A percentile compares a stretch with the other conserved stretches of the same genome.
Conservation (phyloP, 805 yeast species). For the Schizosaccharomyces octosporus region DNA sequence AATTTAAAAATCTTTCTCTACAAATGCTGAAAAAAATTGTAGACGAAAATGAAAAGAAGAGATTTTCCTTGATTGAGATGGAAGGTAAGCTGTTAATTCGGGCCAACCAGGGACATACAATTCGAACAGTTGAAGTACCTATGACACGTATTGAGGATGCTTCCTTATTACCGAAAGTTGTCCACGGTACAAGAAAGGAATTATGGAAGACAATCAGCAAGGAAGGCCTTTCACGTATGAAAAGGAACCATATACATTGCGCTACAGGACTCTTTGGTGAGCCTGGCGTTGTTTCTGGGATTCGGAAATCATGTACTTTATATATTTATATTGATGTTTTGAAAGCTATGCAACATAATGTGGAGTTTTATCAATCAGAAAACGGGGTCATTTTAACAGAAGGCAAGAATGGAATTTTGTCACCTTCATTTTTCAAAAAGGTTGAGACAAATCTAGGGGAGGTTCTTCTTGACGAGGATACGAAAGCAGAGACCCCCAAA, state of each 20-base stretch:
- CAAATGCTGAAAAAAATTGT: slow-evolving; percentile 42
- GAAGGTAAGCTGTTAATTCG: slow-evolving; percentile 22
- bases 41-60: slow-evolving; percentile 35
- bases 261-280: slow-evolving; percentile 33
- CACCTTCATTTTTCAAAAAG: slow-evolving; percentile 20
- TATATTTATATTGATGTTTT: slow-evolving; percentile 37
- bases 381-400: slow-evolving; percentile 54
- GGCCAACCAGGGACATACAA: slow-evolving; percentile 84
- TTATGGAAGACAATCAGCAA: slow-evolving; percentile 26
- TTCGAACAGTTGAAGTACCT: slow-evolving; percentile 22
- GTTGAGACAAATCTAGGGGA: slow-evolving; percentile 15
- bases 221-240: slow-evolving; percentile 44
- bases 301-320: slow-evolving; percentile 33
- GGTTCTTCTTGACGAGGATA: background rate
- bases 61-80: slow-evolving; percentile 24
- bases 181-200: slow-evolving; percentile 53
- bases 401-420: slow-evolving; percentile 35
- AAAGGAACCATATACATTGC: slow-evolving; percentile 66
- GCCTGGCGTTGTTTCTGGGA: slow-evolving; percentile 39
- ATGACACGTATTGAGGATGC: slow-evolving; percentile 16
- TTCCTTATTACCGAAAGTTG: slow-evolving; percentile 27
- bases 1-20: slow-evolving; percentile 32
- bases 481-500: background rate
- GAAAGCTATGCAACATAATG: slow-evolving; percentile 21
- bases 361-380: slow-evolving; percentile 33